phyloP scores from a whole-genome alignment of 805 yeast species.

The Saturnispora besseyi region DNA sequence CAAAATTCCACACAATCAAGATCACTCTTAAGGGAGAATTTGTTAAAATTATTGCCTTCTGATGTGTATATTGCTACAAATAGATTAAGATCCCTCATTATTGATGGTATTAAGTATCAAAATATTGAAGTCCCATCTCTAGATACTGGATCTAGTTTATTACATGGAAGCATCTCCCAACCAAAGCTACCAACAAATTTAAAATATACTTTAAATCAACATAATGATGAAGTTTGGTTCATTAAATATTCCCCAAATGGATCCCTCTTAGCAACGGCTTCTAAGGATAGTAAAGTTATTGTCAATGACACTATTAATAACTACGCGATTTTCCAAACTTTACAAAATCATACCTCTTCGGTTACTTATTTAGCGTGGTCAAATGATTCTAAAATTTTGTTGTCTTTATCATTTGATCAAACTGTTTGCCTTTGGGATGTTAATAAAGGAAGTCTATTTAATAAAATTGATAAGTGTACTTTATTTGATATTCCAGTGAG shows the following conservation, averaged over 20 bases:
- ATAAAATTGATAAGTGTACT: slow-evolving; percentile 4
- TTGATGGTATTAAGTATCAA: slow-evolving; percentile 45
- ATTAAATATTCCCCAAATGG: slow-evolving; percentile 74
- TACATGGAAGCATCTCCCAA: not conserved
- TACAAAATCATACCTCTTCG: slow-evolving; percentile 41
- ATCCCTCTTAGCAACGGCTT: slow-evolving; percentile 63
- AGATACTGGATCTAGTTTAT: slow-evolving; percentile 14
- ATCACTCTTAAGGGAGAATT: slow-evolving; percentile 30
- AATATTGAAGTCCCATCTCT: slow-evolving; percentile 20
- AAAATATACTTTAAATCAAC: slow-evolving; percentile 40
- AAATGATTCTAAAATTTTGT: slow-evolving; percentile 53
- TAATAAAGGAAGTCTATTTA: not conserved
- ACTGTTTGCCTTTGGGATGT: slow-evolving; percentile 41
- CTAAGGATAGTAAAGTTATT: slow-evolving; percentile 54
- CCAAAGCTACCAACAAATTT: slow-evolving; percentile 35
- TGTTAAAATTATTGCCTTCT: slow-evolving; percentile 41
- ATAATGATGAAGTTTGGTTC: slow-evolving; percentile 77
- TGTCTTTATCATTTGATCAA: slow-evolving; percentile 68
- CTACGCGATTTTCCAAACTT: slow-evolving; percentile 30
- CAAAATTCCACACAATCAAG: slow-evolving; percentile 26
- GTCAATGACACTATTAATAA: slow-evolving; percentile 55
- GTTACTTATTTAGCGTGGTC: slow-evolving; percentile 70
- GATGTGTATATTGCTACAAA: slow-evolving; percentile 38
- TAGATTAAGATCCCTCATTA: slow-evolving; percentile 40
- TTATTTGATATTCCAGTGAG: slow-evolving; percentile 9